Base-by-base conservation (phyloP, 805 yeast genomes). In the Cyberlindnera veronae region DNA sequence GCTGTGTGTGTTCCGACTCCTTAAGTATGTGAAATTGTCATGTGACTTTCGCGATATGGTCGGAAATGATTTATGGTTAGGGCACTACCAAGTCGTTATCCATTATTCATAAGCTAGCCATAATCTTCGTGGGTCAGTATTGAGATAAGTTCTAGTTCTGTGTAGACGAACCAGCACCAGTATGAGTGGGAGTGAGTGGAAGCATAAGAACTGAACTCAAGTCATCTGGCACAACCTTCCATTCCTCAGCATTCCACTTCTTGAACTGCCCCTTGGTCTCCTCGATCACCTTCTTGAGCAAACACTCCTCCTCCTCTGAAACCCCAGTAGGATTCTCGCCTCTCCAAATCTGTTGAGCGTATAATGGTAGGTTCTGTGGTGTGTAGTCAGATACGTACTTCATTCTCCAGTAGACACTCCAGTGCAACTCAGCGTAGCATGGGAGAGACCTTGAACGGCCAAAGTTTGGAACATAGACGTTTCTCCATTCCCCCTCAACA, bases 331-430 rank as follows among this genome's bases (percentile, higher is more conserved):
- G 34, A 1, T 11, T 30, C 6, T 24, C 31, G 8, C 60, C 58
- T 12, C 48, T 39, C 15, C 58, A 36, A 13, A 62, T 28, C 6
- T 52, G 49, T 20, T 46, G 36, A 3, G 58, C 55, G 48, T 66
- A 68, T 9, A 39, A 38, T 0, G 79, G 78, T 23, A 74, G 39
- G 46, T 75, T 71, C 1, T 34, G 37, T 0, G 82, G 82, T 1
- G 58, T 41, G 46, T 77, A 76, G 47, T 69, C 74, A 26, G 54
- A 40, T 38, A 72, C 65, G 45, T 61, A 68, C 43, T 69, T 75
- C 39, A 73, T 51, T 46, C 82, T 63, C 77, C 81, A 80, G 44
- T 64, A 67, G 1, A 79, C 69, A 33, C 85, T 78, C 86, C 87
- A 81, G 57, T 81, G 87, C 24, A 79, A 44, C 12, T 57, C 58